Base-by-base conservation (phyloP, 2,329 filamentous ascomycete species). In the Cyphellophora attinorum region DNA sequence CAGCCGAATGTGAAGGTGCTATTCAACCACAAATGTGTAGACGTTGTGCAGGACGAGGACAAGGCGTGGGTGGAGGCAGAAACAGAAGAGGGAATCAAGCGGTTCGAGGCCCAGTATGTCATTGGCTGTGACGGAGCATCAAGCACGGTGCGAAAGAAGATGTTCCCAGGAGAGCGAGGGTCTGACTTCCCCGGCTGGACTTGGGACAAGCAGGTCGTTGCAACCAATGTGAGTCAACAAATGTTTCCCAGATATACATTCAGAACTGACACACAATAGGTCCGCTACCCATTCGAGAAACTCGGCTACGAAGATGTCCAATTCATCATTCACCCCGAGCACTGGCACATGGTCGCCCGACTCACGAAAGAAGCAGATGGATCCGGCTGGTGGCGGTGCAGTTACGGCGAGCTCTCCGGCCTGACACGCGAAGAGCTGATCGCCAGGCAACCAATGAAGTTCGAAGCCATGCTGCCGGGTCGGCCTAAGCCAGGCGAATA, bases 271-370 rank as follows among this genome's bases (percentile, higher is more conserved):
- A n/a, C n/a, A n/a, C n/a, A n/a, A n/a, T 25, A 47, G 44, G 39
- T 42, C 13, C 23, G 37, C 8, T 45, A 42, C 28, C 39, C 39
- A 10, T 42, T 47, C 15, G 44, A 47, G 14, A 42, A 47, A 32
- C 44, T 38, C 13, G 44, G 44, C 35, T 47, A 43, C 19, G 37
- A 45, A 14, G 44, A 47, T 33, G 37, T 41, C 29, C 41, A 47
- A 50, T 78, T 78, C 51, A 71, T 76, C 44, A 63, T 79, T 19
- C 66, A 80, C 43, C 75, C 74, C 0, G 67, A 72, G 16, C 62
- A 80, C 47, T 79, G 72, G 54, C 61, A 73, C 57, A 76, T 79
- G 73, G 72, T 72, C 2, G 74, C 75, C 3, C 69, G 64, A 29
- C 71, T 80, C 41, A 74, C 68, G 1, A 57, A 56, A 3, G 72